A percentile compares a stretch with the other conserved stretches of the same genome.
Evolutionary conservation across 2,329 filamentous ascomycete species (phyloP).

Genomic region (Sporothrix pseudoabietina): DNA sequence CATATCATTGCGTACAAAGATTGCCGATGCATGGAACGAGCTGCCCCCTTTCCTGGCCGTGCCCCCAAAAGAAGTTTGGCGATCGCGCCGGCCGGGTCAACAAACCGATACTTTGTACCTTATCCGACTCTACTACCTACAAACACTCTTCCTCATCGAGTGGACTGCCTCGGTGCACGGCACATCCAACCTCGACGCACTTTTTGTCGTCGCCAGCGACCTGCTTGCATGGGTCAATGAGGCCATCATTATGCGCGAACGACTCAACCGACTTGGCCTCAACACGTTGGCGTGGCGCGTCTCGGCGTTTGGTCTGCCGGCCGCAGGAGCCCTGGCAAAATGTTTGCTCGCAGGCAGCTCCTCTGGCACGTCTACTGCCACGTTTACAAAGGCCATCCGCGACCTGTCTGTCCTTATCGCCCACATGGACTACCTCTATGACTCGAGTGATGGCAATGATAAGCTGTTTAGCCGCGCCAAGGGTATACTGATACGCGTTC

Average conservation of each 20-base stretch:
- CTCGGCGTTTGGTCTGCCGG: slow-evolving; percentile 27
- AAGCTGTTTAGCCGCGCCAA: slow-evolving; percentile 28
- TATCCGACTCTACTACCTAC: slow-evolving; percentile 28
- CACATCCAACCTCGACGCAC: slow-evolving; percentile 16
- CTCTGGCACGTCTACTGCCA: background rate
- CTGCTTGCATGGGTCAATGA: slow-evolving; percentile 29
- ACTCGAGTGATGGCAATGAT: slow-evolving; percentile 29
- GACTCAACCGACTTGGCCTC: slow-evolving; percentile 24
- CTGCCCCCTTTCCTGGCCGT: slow-evolving; percentile 22
- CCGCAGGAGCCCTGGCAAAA: slow-evolving; percentile 24
- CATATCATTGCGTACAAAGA: slow-evolving; percentile 1
- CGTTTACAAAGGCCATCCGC: slow-evolving; percentile 21
- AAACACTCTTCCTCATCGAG: slow-evolving; percentile 27
- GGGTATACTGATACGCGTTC: slow-evolving; percentile 16
- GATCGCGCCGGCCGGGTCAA: slow-evolving; percentile 1
- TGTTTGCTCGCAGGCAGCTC: slow-evolving; percentile 20
- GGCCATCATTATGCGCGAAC: slow-evolving; percentile 26
- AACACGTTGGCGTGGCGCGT: slow-evolving; percentile 28
- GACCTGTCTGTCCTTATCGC: slow-evolving; percentile 27
- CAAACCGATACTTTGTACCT: slow-evolving; percentile 26
- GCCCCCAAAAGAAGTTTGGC: slow-evolving; percentile 18
- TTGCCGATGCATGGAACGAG: slow-evolving; percentile 21
- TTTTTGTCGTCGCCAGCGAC: slow-evolving; percentile 27
- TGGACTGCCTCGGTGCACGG: slow-evolving; percentile 26
- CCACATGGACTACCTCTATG: slow-evolving; percentile 29